Conservation (phyloP, 306 rosid species). For the Adenanthera pavonina region DNA sequence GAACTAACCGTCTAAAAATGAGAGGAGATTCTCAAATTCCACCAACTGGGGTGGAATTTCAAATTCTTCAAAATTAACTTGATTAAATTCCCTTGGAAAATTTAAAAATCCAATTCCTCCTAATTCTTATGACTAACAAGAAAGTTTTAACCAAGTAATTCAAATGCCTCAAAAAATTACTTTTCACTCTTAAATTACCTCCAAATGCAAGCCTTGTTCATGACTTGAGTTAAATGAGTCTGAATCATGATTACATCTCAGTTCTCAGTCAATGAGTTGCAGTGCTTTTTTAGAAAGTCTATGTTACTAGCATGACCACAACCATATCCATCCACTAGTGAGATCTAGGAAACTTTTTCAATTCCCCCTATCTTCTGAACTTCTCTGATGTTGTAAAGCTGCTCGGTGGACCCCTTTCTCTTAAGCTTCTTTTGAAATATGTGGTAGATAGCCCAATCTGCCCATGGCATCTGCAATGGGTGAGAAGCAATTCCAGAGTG, state of each 20-base stretch:
- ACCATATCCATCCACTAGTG: conserved; percentile 26
- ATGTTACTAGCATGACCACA: neutral
- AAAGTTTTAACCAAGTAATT: no score
- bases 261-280: neutral
- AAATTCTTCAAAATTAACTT: no score
- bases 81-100: no score
- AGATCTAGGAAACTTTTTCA: conserved; percentile 38
- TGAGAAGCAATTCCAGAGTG: neutral
- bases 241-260: neutral
- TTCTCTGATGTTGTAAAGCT: conserved; percentile 3
- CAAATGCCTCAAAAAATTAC: no score
- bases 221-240: neutral
- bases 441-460: conserved; percentile 51
- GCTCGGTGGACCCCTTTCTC: conserved; percentile 2
- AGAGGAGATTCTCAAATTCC: no score
- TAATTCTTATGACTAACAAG: no score
- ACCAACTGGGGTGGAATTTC: no score
- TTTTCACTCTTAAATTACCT: no score
- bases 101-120: no score
- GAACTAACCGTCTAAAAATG: no score
- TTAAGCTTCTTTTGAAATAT: conserved; percentile 45
- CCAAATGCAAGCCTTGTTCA: no score
- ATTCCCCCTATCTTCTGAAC: neutral
- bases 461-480: conserved; percentile 43
- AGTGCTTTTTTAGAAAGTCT: neutral